A percentile compares a stretch with the other conserved stretches of the same genome.
Conservation (phyloP, 2,329 filamentous ascomycete species). For the Tolypocladium ovalisporum region DNA sequence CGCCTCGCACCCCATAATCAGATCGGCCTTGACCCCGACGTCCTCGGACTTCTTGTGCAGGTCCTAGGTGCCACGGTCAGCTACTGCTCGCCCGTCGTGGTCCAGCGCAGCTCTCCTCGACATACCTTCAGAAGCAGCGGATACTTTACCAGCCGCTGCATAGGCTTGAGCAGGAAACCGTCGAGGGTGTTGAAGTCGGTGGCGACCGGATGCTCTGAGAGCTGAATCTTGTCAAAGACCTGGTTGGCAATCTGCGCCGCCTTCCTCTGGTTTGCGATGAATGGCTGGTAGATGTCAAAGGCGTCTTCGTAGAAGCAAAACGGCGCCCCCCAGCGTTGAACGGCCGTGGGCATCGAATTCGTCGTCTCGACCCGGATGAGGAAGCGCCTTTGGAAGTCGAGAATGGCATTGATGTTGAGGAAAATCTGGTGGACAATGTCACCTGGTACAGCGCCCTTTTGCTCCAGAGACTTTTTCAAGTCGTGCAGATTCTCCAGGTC, state of each 20-base stretch:
- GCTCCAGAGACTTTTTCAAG: slow-evolving; percentile 80
- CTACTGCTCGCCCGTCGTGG: not conserved
- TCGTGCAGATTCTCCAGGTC: slow-evolving; percentile 91
- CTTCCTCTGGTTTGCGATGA: slow-evolving; percentile 91
- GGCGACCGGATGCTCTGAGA: slow-evolving; percentile 68
- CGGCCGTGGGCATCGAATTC: slow-evolving; percentile 64
- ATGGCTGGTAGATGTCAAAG: slow-evolving; percentile 90
- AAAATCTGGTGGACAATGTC: slow-evolving; percentile 93
- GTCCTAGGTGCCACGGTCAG: slow-evolving; percentile 42
- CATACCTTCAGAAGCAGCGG: slow-evolving; percentile 73
- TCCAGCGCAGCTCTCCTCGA: slow-evolving; percentile 5
- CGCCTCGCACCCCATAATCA: slow-evolving; percentile 67
- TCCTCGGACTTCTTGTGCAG: slow-evolving; percentile 77
- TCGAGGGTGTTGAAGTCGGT: slow-evolving; percentile 80
- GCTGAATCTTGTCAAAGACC: slow-evolving; percentile 77
- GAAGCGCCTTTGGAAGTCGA: slow-evolving; percentile 93
- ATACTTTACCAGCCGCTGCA: slow-evolving; percentile 92
- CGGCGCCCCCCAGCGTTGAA: slow-evolving; percentile 90
- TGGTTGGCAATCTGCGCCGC: slow-evolving; percentile 75
- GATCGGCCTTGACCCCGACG: slow-evolving; percentile 57
- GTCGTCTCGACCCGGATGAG: slow-evolving; percentile 93
- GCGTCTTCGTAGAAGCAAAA: slow-evolving; percentile 77
- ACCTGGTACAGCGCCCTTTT: slow-evolving; percentile 77
- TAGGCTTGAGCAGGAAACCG: slow-evolving; percentile 90
- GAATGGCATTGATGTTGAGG: slow-evolving; percentile 84